Percentiles rank a stretch among this genome's conserved stretches.
These are phyloP conservation scores for Colletotrichum echinochloae DNA, from an alignment of 2,329 filamentous ascomycete genomes.

Conservation along the genomic window DNA sequence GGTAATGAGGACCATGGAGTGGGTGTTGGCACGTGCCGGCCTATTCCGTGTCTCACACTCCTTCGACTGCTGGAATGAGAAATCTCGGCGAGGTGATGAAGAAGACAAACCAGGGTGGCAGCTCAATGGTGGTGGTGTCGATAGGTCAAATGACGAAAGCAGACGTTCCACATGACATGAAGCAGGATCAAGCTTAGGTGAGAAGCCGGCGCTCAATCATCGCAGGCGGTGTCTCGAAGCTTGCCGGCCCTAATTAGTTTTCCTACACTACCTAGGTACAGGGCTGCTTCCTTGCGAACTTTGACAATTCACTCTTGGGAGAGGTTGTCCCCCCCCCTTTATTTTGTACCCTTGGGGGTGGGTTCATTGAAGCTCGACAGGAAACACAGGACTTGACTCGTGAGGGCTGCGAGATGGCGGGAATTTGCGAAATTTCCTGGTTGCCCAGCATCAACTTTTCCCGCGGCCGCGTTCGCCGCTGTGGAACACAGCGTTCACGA, in stretches of 20 bases:
- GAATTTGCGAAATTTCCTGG: constrained; percentile 16
- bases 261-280: constrained; percentile 2
- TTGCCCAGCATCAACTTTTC: constrained; percentile 3
- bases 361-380: not conserved
- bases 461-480: not conserved
- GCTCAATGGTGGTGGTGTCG: not conserved
- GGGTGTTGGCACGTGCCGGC: not conserved
- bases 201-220: not conserved
- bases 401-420: not conserved
- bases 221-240: not conserved
- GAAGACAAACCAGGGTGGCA: not conserved
- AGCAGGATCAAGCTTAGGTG: constrained; percentile 1
- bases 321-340: no score
- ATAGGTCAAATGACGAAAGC: constrained; percentile 29
- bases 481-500: constrained; percentile 11
- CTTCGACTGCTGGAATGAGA: not conserved
- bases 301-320: not conserved
- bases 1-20: not conserved
- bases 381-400: constrained; percentile 10
- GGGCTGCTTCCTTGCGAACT: not conserved
- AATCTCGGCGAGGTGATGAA: not conserved
- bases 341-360: no score
- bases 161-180: constrained; percentile 20
- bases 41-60: not conserved
- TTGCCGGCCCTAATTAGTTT: not conserved